Conservation (phyloP, 108 stramenopile genomes). For the Cyclotella kingstonii region DNA sequence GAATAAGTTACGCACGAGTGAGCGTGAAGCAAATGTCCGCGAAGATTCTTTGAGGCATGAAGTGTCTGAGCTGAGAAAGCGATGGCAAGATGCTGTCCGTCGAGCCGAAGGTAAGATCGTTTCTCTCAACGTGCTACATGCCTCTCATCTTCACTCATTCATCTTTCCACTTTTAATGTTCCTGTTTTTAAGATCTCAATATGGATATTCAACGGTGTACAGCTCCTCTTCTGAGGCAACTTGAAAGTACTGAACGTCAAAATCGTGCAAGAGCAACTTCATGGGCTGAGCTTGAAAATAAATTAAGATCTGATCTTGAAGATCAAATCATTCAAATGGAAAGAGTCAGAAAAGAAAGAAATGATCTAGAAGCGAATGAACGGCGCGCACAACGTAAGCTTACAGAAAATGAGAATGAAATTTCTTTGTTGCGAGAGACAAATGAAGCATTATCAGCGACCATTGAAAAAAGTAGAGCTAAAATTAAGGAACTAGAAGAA, state of each 20-base stretch:
- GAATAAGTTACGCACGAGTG: conserved; percentile 65
- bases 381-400: conserved; percentile 47
- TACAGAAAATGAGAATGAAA: conserved; percentile 57
- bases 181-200: conserved; percentile 44
- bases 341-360: conserved; percentile 57
- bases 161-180: not conserved
- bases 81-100: conserved; percentile 87
- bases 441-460: conserved; percentile 52
- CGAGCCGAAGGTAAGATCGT: conserved; percentile 66
- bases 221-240: conserved; percentile 74
- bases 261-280: conserved; percentile 63
- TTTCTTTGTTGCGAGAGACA: conserved; percentile 28
- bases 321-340: conserved; percentile 67
- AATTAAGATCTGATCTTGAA: conserved; percentile 72
- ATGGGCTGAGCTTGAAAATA: conserved; percentile 70
- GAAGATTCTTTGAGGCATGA: conserved; percentile 85
- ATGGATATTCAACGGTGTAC: conserved; percentile 85
- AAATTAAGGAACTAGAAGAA: conserved; percentile 41
- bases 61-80: conserved; percentile 72
- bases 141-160: not conserved
- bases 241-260: conserved; percentile 79
- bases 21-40: conserved; percentile 71
- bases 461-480: conserved; percentile 37
- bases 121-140: too few relatives aligned
- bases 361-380: conserved; percentile 57